Base-by-base conservation (phyloP, 768 basidiomycete species). In the Sarcodon sp. region DNA sequence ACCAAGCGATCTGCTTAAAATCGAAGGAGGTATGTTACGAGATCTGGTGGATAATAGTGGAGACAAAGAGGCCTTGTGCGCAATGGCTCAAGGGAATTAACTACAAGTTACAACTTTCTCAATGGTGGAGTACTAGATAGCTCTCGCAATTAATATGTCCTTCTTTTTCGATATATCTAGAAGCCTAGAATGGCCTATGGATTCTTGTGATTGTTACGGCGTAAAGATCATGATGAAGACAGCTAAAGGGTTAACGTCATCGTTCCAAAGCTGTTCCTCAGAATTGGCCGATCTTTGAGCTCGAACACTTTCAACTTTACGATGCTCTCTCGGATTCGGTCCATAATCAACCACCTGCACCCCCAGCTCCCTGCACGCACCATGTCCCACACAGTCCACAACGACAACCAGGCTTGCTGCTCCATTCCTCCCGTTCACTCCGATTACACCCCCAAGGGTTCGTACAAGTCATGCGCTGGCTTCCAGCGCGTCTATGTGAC, bases 371-470 rank as follows among this genome's bases (percentile, higher is more conserved):
- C 47, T 68, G 68, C 61, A 64, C 68, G 46, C 69, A 61, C 47
- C 37, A 61, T 59, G 54, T 64, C 51, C 57, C 64, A 55, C 66
- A 37, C 53, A 15, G 54, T 64, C 3, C 61, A 65, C 59, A 64
- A 65, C 55, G 51, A 55, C 43, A 66, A 65, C 57, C 46, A 48
- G 18, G 66, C 65, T 15, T 80, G 77, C 64, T 77, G 76, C 66
- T 65, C 66, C 11, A 72, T 79, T 35, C 75, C 77, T 3, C 72
- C 76, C 1, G 76, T 76, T 8, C 60, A 68, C 48, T 72, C 70
- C 7, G 66, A 72, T 50, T 79, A 80, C 60, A 59, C 61, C 9
- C 74, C 75, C 12, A 71, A 75, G 57, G 78, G 77, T 35, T 51
- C 58, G 2, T 71, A 60, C 59, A 73, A 72, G 53, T 47, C 71